Percentiles rank a stretch among this genome's conserved stretches.
These are phyloP conservation scores for Coprinopsis sp. DNA, from an alignment of 768 basidiomycete species.

Conservation along the genomic window DNA sequence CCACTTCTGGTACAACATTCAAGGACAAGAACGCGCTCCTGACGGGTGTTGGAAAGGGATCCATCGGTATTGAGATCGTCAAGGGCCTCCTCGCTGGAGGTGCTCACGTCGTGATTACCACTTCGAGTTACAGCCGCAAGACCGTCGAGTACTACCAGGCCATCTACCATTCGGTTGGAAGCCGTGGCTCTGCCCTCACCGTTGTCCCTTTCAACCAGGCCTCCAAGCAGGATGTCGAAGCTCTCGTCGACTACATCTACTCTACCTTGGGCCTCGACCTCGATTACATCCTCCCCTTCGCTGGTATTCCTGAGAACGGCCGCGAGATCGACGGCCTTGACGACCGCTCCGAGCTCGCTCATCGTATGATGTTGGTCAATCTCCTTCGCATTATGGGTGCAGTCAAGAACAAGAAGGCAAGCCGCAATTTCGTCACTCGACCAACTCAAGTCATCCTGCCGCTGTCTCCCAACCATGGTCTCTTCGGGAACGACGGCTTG, in stretches of 20 bases:
- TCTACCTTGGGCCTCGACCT: constrained; percentile 91
- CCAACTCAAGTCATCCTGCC: constrained; percentile 98
- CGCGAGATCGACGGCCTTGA: constrained; percentile 97
- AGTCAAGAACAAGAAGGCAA: constrained; percentile 98
- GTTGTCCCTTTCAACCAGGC: constrained; percentile 99
- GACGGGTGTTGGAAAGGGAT: constrained; percentile 96
- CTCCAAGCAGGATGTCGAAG: constrained; percentile 97
- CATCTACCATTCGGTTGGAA: constrained; percentile 93
- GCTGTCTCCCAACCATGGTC: constrained; percentile 95
- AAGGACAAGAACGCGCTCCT: constrained; percentile 98
- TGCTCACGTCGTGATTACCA: constrained; percentile 95
- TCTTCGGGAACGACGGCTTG: constrained; percentile 96
- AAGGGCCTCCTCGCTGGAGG: constrained; percentile 96
- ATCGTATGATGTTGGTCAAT: constrained; percentile 98
- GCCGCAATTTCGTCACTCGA: constrained; percentile 91
- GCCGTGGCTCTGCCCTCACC: constrained; percentile 92
- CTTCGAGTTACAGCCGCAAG: constrained; percentile 92
- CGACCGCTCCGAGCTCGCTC: constrained; percentile 95
- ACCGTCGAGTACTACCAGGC: constrained; percentile 98
- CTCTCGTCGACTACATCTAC: constrained; percentile 98
- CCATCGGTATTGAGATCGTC: constrained; percentile 95
- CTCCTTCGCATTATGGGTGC: constrained; percentile 93
- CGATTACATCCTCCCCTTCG: constrained; percentile 98
- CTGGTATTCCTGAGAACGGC: constrained; percentile 97
- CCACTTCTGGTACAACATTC: constrained; percentile 97